phyloP scores from a whole-genome alignment of 768 basidiomycete genomes.

The Solioccasus polychromus region DNA sequence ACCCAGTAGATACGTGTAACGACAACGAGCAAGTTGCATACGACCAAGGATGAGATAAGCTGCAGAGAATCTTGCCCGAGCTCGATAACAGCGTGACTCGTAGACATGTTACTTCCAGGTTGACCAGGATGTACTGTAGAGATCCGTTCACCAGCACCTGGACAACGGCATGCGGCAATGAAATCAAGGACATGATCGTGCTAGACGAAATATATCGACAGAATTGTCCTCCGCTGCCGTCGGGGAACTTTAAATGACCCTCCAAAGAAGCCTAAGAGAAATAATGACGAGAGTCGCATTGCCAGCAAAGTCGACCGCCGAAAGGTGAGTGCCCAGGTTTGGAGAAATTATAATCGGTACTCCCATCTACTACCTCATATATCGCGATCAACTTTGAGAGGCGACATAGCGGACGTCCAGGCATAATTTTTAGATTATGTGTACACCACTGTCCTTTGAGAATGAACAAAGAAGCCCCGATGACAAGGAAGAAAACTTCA shows the following conservation, averaged over 20 bases:
- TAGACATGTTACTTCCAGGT: constrained; percentile 6
- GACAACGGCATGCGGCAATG: constrained; percentile 4
- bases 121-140: neutral
- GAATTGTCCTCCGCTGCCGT: constrained; percentile 16
- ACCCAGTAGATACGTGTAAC: constrained; percentile 4
- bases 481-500: neutral
- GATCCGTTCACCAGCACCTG: neutral
- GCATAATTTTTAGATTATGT: neutral
- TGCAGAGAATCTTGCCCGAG: neutral
- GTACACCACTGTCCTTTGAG: constrained; percentile 1
- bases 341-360: neutral
- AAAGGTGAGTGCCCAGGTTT: neutral
- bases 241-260: constrained; percentile 12
- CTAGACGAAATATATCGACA: constrained; percentile 7
- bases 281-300: constrained; percentile 7
- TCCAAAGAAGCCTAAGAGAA: constrained; percentile 12
- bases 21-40: constrained; percentile 12
- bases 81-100: neutral
- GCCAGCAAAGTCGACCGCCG: neutral
- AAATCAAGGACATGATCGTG: constrained; percentile 12
- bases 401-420: neutral
- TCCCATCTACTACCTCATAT: constrained; percentile 8
- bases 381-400: neutral
- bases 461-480: constrained; percentile 3
- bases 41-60: neutral